Base-by-base conservation (phyloP, 2,329 filamentous ascomycete genomes). In the Fusarium proliferatum region DNA sequence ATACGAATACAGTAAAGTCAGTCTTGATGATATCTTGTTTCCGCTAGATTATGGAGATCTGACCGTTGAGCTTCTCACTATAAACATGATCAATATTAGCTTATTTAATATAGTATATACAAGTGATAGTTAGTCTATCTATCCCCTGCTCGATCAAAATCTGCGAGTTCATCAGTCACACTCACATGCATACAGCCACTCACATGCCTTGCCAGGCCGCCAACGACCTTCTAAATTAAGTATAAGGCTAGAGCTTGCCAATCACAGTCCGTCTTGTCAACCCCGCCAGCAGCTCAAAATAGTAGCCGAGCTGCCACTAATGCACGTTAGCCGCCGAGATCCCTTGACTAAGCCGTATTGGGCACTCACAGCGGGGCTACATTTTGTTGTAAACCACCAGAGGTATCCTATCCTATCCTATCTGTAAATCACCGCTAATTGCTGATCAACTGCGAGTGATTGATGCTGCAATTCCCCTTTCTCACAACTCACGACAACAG, bases 281-380 rank as follows among this genome's bases (percentile, higher is more conserved):
- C 71, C 70, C 76, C 70, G 60, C 64, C 43, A 15, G 26, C 26
- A 28, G 30, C 63, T 48, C 33, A 61, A 78, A 75, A 73, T 76
- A 77, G 74, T 33, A 71, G 43, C 52, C 53, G 39, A 56, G 56
- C 17, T 61, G 59, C 55, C 71, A 52, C 76, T 78, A 78, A 72
- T 78, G 76, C 73, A 68, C 41, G 71, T 71, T 78, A 78, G 67
- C 67, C 76, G 76, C 76, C 76, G 65, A 63, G 59, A 30, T 38
- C 45, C 33, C 19, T 51, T 9, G 13, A 15, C 46, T 59, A 65
- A 65, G 2, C 68, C 33, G 15, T 5, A 57, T 59, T 33, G 17
- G 41, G 23, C 28, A 36, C 28, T 30, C 33, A 49, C 41, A 41
- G 38, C 34, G 61, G 48, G 58, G 23, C 45, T 36, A 41, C 55